These are phyloP conservation scores for Penicillium sp. DNA, from an alignment of 2,329 filamentous ascomycete species.

Conservation along the genomic window DNA sequence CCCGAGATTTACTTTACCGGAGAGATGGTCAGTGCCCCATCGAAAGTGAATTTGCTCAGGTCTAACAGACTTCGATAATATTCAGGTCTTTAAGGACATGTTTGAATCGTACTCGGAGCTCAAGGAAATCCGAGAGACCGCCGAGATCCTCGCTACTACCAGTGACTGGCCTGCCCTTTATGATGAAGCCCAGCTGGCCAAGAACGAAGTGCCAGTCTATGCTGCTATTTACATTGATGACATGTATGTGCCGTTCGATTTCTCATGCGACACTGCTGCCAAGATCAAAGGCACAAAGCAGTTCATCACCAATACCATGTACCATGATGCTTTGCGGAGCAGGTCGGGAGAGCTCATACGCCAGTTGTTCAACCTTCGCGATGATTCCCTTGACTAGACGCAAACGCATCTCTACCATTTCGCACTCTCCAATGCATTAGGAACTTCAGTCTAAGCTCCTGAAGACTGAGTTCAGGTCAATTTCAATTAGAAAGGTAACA, in stretches of 20 bases:
- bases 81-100: conserved; percentile 71
- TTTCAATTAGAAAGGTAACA: neutral
- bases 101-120: conserved; percentile 80
- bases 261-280: conserved; percentile 70
- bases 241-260: conserved; percentile 83
- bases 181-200: conserved; percentile 66
- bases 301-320: conserved; percentile 81
- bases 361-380: conserved; percentile 72
- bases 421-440: neutral
- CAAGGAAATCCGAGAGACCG: conserved; percentile 63
- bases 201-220: conserved; percentile 82
- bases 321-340: conserved; percentile 76
- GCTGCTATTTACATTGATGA: conserved; percentile 81
- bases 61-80: conserved; percentile 1
- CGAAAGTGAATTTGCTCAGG: neutral
- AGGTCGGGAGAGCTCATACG: conserved; percentile 74
- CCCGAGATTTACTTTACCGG: conserved; percentile 75
- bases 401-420: neutral
- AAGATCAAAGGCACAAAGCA: conserved; percentile 75
- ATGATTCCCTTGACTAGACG: conserved; percentile 60
- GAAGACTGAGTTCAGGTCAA: neutral
- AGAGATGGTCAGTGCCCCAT: conserved; percentile 64
- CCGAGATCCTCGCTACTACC: conserved; percentile 66
- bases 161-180: conserved; percentile 75
- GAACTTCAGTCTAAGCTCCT: no score